These are phyloP conservation scores for Leishmania martiniquensis DNA, from an alignment of 208 protist species.

Conservation along the genomic window DNA sequence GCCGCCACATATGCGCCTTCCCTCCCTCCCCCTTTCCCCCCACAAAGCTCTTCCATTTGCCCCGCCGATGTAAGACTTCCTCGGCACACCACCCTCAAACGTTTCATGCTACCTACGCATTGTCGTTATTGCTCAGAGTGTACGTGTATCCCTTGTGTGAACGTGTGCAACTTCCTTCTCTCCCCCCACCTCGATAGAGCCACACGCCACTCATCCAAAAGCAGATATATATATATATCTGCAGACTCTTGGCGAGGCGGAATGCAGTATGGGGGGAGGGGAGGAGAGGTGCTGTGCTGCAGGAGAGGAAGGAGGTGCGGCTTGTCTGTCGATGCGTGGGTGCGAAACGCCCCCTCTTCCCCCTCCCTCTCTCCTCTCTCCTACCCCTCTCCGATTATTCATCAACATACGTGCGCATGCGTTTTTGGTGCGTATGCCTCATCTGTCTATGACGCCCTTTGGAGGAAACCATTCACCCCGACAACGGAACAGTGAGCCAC, in stretches of 20 bases:
- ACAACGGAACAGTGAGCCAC: neutral
- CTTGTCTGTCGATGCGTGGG: neutral
- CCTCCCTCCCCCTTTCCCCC: neutral
- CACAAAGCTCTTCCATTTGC: neutral
- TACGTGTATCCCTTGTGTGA: neutral
- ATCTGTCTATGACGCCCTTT: constrained; percentile 9
- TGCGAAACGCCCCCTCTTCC: neutral
- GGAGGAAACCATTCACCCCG: neutral
- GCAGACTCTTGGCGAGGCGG: too few relatives aligned
- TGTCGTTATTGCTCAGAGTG: too few relatives aligned
- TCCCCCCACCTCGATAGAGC: neutral
- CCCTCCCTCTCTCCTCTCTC: too few relatives aligned
- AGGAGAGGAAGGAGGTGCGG: neutral
- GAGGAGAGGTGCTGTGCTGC: neutral
- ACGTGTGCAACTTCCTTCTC: neutral
- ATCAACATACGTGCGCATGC: neutral
- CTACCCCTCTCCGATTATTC: neutral
- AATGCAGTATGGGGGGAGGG: neutral
- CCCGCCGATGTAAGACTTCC: neutral
- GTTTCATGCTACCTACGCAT: too few relatives aligned
- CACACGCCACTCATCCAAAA: neutral
- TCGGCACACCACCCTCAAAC: neutral
- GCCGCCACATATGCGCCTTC: neutral
- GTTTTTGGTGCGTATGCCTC: neutral
- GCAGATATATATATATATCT: too few relatives aligned